phyloP scores from a whole-genome alignment of 441 rosid genomes.

The Mallotus japonicus region DNA sequence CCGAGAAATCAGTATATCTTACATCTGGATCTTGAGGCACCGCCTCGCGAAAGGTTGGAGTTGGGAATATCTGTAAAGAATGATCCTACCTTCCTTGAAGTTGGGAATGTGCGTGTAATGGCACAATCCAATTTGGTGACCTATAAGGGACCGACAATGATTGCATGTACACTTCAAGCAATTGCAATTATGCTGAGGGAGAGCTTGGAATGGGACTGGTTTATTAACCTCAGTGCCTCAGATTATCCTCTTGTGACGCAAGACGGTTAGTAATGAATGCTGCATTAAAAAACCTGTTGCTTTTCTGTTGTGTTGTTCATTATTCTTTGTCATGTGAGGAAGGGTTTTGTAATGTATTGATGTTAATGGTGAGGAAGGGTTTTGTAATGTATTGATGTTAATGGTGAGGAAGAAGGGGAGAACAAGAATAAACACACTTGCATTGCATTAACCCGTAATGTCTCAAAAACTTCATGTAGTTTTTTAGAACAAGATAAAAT shows the following conservation, averaged over 20 bases:
- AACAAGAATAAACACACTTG: not conserved
- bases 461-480: not conserved
- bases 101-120: conserved; percentile 92
- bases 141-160: conserved; percentile 93
- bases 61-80: conserved; percentile 62
- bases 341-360: not conserved
- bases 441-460: not conserved
- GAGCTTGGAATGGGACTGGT: conserved; percentile 94
- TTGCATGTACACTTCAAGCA: conserved; percentile 92
- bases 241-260: conserved; percentile 94
- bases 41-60: conserved; percentile 82
- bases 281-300: conserved; percentile 7
- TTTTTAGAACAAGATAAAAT: not conserved
- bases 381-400: not conserved
- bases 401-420: not conserved
- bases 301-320: not conserved
- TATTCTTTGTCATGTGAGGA: not conserved
- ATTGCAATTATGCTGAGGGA: conserved; percentile 78
- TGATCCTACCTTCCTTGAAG: conserved; percentile 62
- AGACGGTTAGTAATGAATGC: conserved; percentile 64
- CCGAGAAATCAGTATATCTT: conserved; percentile 94
- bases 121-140: conserved; percentile 89
- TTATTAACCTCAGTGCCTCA: conserved; percentile 90
- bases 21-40: conserved; percentile 96
- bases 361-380: not conserved